Conservation (phyloP, 2,329 filamentous ascomycete species). For the Cadophora luteo-olivacea region DNA sequence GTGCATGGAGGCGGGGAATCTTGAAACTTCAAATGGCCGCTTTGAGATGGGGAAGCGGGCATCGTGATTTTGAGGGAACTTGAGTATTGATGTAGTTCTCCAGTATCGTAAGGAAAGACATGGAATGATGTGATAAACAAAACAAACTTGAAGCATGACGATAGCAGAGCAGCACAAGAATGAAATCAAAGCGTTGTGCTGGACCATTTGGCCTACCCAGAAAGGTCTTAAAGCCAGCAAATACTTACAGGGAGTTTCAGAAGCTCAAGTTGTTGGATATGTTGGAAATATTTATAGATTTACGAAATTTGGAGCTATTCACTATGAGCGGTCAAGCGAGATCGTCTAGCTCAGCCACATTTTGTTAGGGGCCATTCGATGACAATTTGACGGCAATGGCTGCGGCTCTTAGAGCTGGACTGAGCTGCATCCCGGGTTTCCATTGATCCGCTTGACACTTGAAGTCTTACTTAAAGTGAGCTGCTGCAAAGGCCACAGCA, state of each 20-base stretch:
- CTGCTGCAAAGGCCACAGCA: not conserved
- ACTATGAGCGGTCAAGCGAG: not conserved
- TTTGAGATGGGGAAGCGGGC: not conserved
- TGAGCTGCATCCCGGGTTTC: not conserved
- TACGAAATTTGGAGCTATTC: not conserved
- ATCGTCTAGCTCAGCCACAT: not conserved
- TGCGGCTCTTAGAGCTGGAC: not conserved
- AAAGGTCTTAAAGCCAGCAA: not conserved
- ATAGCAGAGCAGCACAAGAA: not conserved
- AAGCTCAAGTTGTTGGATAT: not conserved
- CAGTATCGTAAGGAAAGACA: not conserved
- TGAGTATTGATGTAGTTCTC: not conserved
- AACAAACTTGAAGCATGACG: not conserved
- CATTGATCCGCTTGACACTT: not conserved
- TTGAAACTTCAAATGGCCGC: not conserved
- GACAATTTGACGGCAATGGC: not conserved
- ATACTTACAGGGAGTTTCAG: slow-evolving; percentile 2
- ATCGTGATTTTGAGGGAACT: not conserved
- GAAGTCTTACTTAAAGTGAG: not conserved
- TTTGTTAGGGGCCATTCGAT: no score
- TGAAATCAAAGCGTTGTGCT: not conserved
- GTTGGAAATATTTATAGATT: slow-evolving; percentile 1
- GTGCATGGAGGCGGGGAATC: not conserved
- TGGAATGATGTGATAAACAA: not conserved
- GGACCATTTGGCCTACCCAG: not conserved